Conservation (phyloP, 768 basidiomycete species). For the Leccinum obscurum region DNA sequence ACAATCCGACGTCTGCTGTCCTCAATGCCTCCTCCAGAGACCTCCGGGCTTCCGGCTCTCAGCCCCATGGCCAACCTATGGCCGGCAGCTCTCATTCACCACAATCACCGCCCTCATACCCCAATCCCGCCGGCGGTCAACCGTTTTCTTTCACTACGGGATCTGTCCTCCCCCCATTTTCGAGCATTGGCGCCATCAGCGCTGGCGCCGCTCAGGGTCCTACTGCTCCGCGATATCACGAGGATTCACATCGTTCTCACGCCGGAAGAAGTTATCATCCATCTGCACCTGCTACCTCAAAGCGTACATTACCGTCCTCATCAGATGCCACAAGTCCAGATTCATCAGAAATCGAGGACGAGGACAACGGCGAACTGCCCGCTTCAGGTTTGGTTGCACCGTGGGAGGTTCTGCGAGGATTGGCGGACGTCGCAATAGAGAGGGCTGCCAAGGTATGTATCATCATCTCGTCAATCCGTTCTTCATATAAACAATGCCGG, state of each 20-base stretch:
- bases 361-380: constrained; percentile 77
- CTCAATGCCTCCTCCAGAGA: constrained; percentile 31
- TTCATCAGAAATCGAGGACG: constrained; percentile 84
- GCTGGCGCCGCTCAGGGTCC: constrained; percentile 44
- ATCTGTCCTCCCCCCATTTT: constrained; percentile 69
- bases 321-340: constrained; percentile 76
- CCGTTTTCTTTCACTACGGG: constrained; percentile 41
- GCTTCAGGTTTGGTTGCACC: constrained; percentile 82
- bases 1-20: constrained; percentile 25
- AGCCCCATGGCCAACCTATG: constrained; percentile 35
- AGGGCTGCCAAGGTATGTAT: constrained; percentile 68
- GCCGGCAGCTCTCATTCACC: constrained; percentile 45
- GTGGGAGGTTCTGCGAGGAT: constrained; percentile 79
- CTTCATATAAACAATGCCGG: constrained; percentile 2
- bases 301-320: constrained; percentile 59
- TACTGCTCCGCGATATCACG: constrained; percentile 57
- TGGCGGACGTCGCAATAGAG: constrained; percentile 81
- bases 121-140: constrained; percentile 37
- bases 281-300: constrained; percentile 42
- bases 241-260: constrained; percentile 37
- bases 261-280: constrained; percentile 33
- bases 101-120: constrained; percentile 43
- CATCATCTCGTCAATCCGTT: background rate
- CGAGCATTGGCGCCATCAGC: constrained; percentile 62
- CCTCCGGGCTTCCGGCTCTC: constrained; percentile 36